Evolutionary conservation across 176 grass and related monocot species (phyloP), one percentile per base, ranked within the genome.

Genomic region (Eremochloa ophiuroides): DNA sequence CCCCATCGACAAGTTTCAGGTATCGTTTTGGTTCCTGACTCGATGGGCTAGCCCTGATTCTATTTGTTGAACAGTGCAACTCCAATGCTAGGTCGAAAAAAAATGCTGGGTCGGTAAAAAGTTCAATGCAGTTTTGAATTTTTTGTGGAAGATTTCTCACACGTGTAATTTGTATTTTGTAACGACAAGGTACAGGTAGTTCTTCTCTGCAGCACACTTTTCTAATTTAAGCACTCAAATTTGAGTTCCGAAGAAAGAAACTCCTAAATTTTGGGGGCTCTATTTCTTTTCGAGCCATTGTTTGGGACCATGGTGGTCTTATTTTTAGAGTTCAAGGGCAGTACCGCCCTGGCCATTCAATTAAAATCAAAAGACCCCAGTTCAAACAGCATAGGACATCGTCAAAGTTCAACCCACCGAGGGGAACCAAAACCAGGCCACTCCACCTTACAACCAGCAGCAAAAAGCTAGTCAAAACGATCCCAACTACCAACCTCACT

Each of bases 1-100:
- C 73, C 90, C 88, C 40, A 80, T 98, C 69, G 92, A 98, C 55
- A 95, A 89, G 80, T 98, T 98, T 80, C 95, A 98, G 95, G 95
- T 72, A 72, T 48, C 42, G 27, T 48, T 72, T 98, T 67, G 12
- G 27, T 69, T 40, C 27, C 48, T 39, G 11, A 47, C 20, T 10
- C 1, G 18, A 71, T 17, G 62, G 48, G 69, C 25, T 38, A 47
- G 23, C 48, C 71, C 28, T 42, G 22, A 22, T 74, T 65, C 18
- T 25, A 17, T 31, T 40, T 31, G 58, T n/a, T 56, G 16, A 69
- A 47, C 26, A 10, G 7, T 14, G 8, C 34, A 8, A 31, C 69
- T 71, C 39, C n/a, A 16, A 62, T 77, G 33, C 46, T 14, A 35
- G 10, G 56, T 46, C 2, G 20, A 17, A 38, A 12, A 79, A n/a